phyloP scores from a whole-genome alignment of 2,329 filamentous ascomycete genomes.

The Fonsecaea pedrosoi region DNA sequence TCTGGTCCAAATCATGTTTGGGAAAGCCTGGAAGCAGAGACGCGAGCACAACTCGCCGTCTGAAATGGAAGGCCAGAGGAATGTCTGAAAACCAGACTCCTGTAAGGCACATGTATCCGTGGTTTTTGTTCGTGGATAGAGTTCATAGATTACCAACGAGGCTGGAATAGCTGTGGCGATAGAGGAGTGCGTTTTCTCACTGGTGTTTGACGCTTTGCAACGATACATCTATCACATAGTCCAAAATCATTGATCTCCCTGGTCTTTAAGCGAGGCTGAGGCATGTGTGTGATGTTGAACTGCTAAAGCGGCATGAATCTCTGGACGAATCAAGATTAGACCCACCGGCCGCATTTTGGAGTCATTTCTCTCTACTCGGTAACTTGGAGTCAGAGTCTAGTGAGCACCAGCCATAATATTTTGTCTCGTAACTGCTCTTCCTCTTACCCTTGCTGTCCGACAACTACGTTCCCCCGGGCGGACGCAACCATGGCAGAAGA shows the following conservation, averaged over 20 bases:
- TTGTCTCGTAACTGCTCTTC: neutral
- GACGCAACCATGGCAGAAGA: slow-evolving; percentile 39
- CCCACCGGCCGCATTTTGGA: slow-evolving; percentile 14
- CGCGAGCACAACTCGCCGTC: neutral
- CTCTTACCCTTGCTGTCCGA: neutral
- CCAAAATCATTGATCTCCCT: neutral
- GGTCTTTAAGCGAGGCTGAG: neutral
- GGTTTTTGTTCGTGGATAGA: no score
- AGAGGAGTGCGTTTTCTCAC: neutral
- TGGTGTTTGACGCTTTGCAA: neutral
- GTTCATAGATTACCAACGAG: no score
- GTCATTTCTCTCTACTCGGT: slow-evolving; percentile 4
- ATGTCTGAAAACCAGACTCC: neutral
- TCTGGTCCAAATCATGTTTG: slow-evolving; percentile 9
- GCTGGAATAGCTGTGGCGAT: no score
- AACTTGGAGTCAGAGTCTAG: slow-evolving; percentile 25
- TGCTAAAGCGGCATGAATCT: neutral
- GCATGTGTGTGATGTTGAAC: neutral
- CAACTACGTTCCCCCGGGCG: neutral
- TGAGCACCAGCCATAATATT: neutral
- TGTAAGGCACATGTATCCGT: neutral
- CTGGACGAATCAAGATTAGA: neutral
- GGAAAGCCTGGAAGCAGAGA: neutral
- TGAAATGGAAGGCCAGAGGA: slow-evolving; percentile 4
- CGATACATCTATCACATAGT: neutral